Evolutionary conservation across 2,329 filamentous ascomycete genomes (phyloP), one percentile per base, ranked within the genome.

Genomic region (Colletotrichum sojae): DNA sequence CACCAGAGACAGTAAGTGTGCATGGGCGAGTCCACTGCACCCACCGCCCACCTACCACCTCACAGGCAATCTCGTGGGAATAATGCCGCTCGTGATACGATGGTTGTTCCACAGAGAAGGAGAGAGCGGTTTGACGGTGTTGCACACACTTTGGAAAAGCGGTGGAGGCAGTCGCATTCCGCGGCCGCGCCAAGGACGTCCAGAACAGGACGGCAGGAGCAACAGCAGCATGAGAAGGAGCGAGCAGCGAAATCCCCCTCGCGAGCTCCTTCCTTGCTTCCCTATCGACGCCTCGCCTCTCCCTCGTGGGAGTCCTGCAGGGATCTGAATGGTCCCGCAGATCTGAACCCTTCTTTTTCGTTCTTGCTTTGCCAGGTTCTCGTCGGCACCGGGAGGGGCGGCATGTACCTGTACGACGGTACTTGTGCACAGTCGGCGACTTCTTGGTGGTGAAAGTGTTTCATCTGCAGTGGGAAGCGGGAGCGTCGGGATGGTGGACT

Each of bases 291-390:
- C 16, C 45, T 49, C 27, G 43, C 49, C 22, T 58, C 31, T 57
- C 45, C 56, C 67, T 61, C 62, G 67, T 69, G 67, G 67, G 56
- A 62, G 65, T 67, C 40, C 62, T 69, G 56, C 67, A 69, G 55
- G 67, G 67, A 61, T 69, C 45, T 56, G 43, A 58, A 43, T 69
- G 67, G 55, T 46, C 56, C 63, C 67, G 55, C 56, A 22, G 67
- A 69, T 69, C 67, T 67, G 51, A 60, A 67, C 56, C 67, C 62
- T 59, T 43, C 39, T 20, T 54, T 49, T 49, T 62, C 16, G n/a
- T 49, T 49, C 18, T 49, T 22, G 46, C 10, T 22, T 8, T 20
- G 20, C 18, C 10, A 18, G 39, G 45, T 48, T 48, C 45, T 20
- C 22, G 31, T 53, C 22, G 59, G 49, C 22, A 53, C 36, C 27